Conservation (phyloP, 306 rosid genomes). For the Benincasa hispida region DNA sequence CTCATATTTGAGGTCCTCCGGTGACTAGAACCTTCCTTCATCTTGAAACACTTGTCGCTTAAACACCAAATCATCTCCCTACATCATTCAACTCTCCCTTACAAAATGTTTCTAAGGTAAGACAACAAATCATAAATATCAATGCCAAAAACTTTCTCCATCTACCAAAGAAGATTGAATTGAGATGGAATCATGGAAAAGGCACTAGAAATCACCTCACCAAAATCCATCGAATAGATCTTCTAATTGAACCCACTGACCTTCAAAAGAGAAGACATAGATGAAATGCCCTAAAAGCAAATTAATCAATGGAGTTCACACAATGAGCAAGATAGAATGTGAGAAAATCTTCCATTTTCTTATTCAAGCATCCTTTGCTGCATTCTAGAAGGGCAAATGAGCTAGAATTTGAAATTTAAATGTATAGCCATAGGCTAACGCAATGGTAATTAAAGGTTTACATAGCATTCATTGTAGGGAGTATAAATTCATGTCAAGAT, state of each 20-base stretch:
- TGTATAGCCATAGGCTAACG: not conserved
- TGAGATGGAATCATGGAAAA: not conserved
- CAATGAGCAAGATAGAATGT: not conserved
- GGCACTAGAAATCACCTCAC: not conserved
- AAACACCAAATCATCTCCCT: not conserved
- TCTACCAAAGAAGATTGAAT: not conserved
- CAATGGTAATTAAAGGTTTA: not conserved
- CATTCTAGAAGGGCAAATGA: not conserved
- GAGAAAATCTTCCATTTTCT: not conserved
- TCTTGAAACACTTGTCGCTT: not conserved
- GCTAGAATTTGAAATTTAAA: not conserved
- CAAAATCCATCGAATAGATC: not conserved
- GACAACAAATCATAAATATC: not conserved
- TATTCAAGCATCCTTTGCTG: not conserved
- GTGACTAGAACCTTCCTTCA: not conserved
- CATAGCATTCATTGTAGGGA: not conserved
- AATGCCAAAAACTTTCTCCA: not conserved
- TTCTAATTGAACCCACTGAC: not conserved
- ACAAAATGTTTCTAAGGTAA: not conserved
- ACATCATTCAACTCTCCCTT: not conserved
- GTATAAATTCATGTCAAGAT: not conserved
- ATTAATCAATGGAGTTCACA: not conserved
- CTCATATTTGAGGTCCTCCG: not conserved
- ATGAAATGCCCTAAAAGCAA: not conserved
- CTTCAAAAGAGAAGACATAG: not conserved